These are phyloP conservation scores for Magnolia officinalis DNA, from an alignment of 164 flowering plant species.

Conservation along the genomic window DNA sequence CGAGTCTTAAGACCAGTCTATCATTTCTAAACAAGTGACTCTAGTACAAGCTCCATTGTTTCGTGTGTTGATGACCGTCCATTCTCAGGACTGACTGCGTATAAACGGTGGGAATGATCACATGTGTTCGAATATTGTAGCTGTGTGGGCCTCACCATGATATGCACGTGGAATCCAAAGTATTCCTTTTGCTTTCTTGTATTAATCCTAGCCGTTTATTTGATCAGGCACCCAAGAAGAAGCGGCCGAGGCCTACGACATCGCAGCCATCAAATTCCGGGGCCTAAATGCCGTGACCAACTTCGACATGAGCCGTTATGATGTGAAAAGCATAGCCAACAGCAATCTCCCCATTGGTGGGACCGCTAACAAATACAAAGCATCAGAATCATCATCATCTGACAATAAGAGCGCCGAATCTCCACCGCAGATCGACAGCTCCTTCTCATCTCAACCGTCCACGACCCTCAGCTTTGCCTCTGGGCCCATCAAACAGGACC, in stretches of 20 bases:
- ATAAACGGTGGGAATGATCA: too few relatives aligned
- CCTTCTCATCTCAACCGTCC: conserved; percentile 21
- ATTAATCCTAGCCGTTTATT: too few relatives aligned
- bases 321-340: conserved; percentile 62
- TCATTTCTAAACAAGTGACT: too few relatives aligned
- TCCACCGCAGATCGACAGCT: conserved; percentile 9
- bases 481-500: conserved; percentile 23
- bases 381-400: conserved; percentile 32
- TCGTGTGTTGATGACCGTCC: too few relatives aligned
- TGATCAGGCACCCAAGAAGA: conserved; percentile 73
- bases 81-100: too few relatives aligned
- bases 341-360: conserved; percentile 76
- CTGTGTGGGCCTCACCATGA: too few relatives aligned
- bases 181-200: too few relatives aligned
- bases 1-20: too few relatives aligned
- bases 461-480: conserved; percentile 34
- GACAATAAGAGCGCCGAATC: conserved; percentile 30
- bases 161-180: too few relatives aligned
- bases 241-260: conserved; percentile 90
- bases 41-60: too few relatives aligned
- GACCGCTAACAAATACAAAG: conserved; percentile 30
- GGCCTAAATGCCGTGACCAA: conserved; percentile 83
- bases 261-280: conserved; percentile 79
- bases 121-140: too few relatives aligned
- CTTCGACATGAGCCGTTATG: conserved; percentile 83